Conservation (phyloP, 805 yeast species). For the Metschnikowia cubensis region DNA sequence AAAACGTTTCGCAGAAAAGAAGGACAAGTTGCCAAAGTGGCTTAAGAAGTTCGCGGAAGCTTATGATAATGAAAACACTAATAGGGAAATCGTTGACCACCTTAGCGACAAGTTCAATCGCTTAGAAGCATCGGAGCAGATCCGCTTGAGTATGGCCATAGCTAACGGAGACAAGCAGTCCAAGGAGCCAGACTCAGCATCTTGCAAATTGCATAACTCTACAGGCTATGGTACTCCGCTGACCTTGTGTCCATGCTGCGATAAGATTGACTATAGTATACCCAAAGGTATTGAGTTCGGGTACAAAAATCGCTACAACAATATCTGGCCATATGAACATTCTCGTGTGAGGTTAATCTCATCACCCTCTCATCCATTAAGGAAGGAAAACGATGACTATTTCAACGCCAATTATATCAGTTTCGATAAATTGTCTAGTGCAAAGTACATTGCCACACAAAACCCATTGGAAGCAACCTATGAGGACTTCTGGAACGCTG, state of each 20-base stretch:
- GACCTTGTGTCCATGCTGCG: slow-evolving; percentile 42
- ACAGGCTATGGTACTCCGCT: slow-evolving; percentile 36
- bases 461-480: slow-evolving; percentile 39
- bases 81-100: slow-evolving; percentile 21
- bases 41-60: slow-evolving; percentile 21
- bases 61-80: slow-evolving; percentile 12
- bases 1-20: slow-evolving; percentile 11
- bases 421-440: slow-evolving; percentile 22
- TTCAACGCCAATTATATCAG: slow-evolving; percentile 43
- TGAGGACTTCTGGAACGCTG: slow-evolving; percentile 42
- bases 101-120: slow-evolving; percentile 32
- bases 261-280: slow-evolving; percentile 33
- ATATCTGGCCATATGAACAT: slow-evolving; percentile 83
- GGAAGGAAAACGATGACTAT: slow-evolving; percentile 32
- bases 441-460: slow-evolving; percentile 44
- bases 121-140: slow-evolving; percentile 37
- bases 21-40: slow-evolving; percentile 31
- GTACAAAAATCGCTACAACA: slow-evolving; percentile 79
- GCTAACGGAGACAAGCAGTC: slow-evolving; percentile 12
- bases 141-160: slow-evolving; percentile 34
- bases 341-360: slow-evolving; percentile 62
- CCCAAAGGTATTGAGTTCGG: slow-evolving; percentile 75
- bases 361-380: slow-evolving; percentile 16
- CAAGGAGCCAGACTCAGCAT: slow-evolving; percentile 4
- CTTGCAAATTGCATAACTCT: slow-evolving; percentile 11